A percentile compares a stretch with the other conserved stretches of the same genome.
Evolutionary conservation across 1,284 basidiomycete species (phyloP).

Genomic region (Apiotrichum gracile): DNA sequence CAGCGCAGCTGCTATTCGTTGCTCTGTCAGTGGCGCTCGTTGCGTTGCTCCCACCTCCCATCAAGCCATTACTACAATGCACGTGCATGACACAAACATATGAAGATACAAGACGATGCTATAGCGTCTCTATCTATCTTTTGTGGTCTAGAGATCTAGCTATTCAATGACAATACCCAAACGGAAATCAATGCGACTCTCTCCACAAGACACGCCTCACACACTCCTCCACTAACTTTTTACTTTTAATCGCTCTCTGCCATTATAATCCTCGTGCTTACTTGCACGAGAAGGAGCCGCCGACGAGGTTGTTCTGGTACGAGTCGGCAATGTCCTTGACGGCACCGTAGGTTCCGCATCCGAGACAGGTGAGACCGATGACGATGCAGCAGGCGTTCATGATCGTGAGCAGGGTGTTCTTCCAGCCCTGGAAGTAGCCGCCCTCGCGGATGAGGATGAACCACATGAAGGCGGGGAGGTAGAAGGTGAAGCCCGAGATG

Average conservation of each 20-base stretch:
- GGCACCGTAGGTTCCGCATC: conserved; percentile 8
- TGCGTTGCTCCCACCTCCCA: no score
- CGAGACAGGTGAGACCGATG: conserved; percentile 10
- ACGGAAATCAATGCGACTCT: no score
- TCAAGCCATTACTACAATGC: background rate
- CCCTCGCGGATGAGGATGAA: conserved; percentile 14
- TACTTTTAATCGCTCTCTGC: background rate
- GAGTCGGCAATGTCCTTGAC: conserved; percentile 6
- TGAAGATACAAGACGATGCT: background rate
- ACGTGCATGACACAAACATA: background rate
- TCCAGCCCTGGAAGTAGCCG: conserved; percentile 7
- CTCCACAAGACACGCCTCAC: background rate
- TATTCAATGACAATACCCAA: background rate
- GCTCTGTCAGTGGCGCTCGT: no score
- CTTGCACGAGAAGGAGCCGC: conserved; percentile 9
- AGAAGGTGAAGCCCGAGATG: conserved; percentile 14
- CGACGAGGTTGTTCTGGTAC: conserved; percentile 4
- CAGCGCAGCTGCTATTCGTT: no score
- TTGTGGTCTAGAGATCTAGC: background rate
- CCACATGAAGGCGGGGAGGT: conserved; percentile 16
- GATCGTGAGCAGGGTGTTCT: conserved; percentile 8
- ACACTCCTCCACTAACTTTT: background rate
- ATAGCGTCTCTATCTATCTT: background rate
- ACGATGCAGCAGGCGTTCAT: conserved; percentile 9
- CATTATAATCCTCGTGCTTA: background rate